These are phyloP conservation scores for Entomortierella chlamydospora DNA, from an alignment of 192 early-diverging fungal genomes.

Conservation along the genomic window DNA sequence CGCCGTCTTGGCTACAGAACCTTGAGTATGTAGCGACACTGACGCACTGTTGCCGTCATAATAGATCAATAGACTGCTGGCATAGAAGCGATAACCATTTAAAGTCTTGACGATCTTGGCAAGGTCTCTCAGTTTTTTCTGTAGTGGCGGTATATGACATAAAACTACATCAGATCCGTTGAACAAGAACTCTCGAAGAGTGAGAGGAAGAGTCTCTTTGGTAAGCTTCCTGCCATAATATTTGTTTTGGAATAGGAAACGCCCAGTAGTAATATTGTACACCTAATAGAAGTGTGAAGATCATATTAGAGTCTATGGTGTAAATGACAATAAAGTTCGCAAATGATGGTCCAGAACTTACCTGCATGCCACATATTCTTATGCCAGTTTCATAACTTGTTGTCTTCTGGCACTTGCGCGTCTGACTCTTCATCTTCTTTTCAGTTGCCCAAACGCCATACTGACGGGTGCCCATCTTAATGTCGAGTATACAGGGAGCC, in stretches of 20 bases:
- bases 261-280: constrained; percentile 78
- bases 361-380: constrained; percentile 98
- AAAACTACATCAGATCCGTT: constrained; percentile 82
- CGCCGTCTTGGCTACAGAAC: not conserved
- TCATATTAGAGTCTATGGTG: not conserved
- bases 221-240: constrained; percentile 93
- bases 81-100: constrained; percentile 91
- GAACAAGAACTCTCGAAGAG: constrained; percentile 86
- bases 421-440: constrained; percentile 89
- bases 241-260: constrained; percentile 92
- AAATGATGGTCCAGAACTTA: constrained; percentile 31
- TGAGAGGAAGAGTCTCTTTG: constrained; percentile 79
- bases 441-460: constrained; percentile 89
- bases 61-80: constrained; percentile 87
- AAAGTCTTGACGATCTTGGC: constrained; percentile 81
- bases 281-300: constrained; percentile 62
- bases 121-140: constrained; percentile 80
- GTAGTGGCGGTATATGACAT: constrained; percentile 84
- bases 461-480: constrained; percentile 99
- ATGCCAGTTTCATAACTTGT: constrained; percentile 94
- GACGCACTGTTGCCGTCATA: constrained; percentile 81
- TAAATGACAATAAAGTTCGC: not conserved
- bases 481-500: constrained; percentile 94
- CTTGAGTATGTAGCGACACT: not conserved
- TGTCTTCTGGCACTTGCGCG: constrained; percentile 90